Evolutionary conservation across 352 stramenopile species (phyloP).

Genomic region (Pythium coloratum): DNA sequence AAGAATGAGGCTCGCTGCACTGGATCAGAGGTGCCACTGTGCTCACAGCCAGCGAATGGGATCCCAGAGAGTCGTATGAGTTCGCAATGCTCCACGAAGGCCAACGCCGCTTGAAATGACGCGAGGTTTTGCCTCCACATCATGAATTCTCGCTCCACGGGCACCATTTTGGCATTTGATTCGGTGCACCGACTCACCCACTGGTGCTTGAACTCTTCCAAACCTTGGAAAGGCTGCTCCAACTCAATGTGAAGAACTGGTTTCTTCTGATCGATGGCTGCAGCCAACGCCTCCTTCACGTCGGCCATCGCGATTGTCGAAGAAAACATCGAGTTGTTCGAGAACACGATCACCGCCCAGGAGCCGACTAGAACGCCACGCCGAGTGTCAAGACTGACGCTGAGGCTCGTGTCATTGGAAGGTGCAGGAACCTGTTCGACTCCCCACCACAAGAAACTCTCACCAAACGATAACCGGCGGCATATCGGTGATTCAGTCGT

Average conservation of each 20-base stretch:
- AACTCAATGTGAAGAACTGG: constrained; percentile 36
- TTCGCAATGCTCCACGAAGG: not conserved
- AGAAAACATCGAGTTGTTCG: constrained; percentile 38
- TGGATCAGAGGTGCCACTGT: not conserved
- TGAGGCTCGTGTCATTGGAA: not conserved
- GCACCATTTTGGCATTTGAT: not conserved
- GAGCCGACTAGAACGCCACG: constrained; percentile 12
- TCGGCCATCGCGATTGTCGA: constrained; percentile 26
- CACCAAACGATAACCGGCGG: constrained; percentile 25
- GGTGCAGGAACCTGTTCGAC: constrained; percentile 10
- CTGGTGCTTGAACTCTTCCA: constrained; percentile 30
- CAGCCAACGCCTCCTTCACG: constrained; percentile 21
- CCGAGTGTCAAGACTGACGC: not conserved
- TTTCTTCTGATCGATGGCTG: constrained; percentile 18
- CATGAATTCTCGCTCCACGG: constrained; percentile 23
- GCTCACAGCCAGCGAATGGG: not conserved
- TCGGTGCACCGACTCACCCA: constrained; percentile 14
- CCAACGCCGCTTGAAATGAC: not conserved
- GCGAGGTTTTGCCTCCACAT: constrained; percentile 18
- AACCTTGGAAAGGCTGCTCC: constrained; percentile 20
- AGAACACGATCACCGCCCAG: constrained; percentile 33
- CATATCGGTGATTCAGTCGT: constrained; percentile 24
- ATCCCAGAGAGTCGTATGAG: not conserved
- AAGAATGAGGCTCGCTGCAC: not conserved
- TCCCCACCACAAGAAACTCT: constrained; percentile 39